Base-by-base conservation (phyloP, 2,329 filamentous ascomycete species). In the Volutella citrinella region DNA sequence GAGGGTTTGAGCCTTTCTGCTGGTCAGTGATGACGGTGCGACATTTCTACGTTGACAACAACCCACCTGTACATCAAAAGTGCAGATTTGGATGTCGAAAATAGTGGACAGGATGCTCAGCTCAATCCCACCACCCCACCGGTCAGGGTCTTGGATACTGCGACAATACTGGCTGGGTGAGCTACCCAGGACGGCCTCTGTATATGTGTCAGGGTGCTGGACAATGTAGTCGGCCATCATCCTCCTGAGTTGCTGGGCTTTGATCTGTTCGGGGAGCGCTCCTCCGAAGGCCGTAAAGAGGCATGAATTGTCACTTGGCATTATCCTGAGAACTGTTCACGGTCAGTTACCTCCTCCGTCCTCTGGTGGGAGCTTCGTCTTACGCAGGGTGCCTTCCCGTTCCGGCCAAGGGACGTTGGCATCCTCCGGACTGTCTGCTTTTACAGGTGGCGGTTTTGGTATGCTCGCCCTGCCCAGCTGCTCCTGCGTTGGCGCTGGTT, bases 231-330 rank as follows among this genome's bases (percentile, higher is more conserved):
- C 78, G 3, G 87, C 88, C 14, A 95, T 82, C 43, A 95, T 72
- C 11, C 76, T 80, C 35, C 90, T 81, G 13, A 96, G 70, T 51
- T 85, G 52, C 8, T 61, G 55, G 7, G 65, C 64, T n/a, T 64
- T 59, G 30, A 69, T 61, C 13, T 66, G 60, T 17, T 66, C 75
- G 30, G 87, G 77, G n/a, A 95, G 73, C 4, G 85, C 85, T 34
- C 82, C 84, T 12, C 87, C 86, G 28, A 97, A 81, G 0, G 91
- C 90, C 18, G 89, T 85, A 63, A 96, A 97, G 53, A 97, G 80
- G 64, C 91, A 97, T 38, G 82, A 88, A 62, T 96, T 96, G 61
- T 97, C 91, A 55, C 96, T 91, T 5, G 90, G 88, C 91, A 97
- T 96, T 31, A 97, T 87, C 11, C 91, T 83, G 13, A 96, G 75